Conservation (phyloP, 1,284 basidiomycete genomes). For the Marasmius fiardii region DNA sequence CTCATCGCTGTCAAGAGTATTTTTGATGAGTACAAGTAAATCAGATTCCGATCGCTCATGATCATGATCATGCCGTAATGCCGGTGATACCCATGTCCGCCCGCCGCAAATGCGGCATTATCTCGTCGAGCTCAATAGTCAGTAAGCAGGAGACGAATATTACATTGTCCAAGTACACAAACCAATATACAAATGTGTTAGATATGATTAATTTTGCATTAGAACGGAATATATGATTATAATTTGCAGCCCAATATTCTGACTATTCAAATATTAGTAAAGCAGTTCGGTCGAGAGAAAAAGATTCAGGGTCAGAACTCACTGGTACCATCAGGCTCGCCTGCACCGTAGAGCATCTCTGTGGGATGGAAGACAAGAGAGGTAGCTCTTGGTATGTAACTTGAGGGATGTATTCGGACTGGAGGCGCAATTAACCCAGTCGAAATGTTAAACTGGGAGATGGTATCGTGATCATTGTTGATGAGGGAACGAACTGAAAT, state of each 20-base stretch:
- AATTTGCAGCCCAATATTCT: constrained; percentile 7
- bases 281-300: neutral
- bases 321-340: constrained; percentile 72
- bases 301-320: constrained; percentile 23
- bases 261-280: neutral
- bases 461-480: constrained; percentile 25
- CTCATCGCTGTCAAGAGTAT: no score
- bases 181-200: neutral
- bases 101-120: no score
- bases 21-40: no score
- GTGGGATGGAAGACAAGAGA: constrained; percentile 75
- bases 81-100: no score
- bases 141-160: no score
- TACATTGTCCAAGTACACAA: neutral
- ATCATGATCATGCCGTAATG: no score
- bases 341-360: constrained; percentile 77
- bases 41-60: no score
- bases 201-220: neutral
- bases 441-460: constrained; percentile 49
- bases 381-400: constrained; percentile 58
- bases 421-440: constrained; percentile 54
- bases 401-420: constrained; percentile 48
- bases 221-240: neutral
- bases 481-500: constrained; percentile 55
- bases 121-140: no score